A percentile compares a stretch with the other conserved stretches of the same genome.
These are phyloP conservation scores for Blastobotrys serpentis DNA, from an alignment of 1,139 yeast species.

Conservation along the genomic window DNA sequence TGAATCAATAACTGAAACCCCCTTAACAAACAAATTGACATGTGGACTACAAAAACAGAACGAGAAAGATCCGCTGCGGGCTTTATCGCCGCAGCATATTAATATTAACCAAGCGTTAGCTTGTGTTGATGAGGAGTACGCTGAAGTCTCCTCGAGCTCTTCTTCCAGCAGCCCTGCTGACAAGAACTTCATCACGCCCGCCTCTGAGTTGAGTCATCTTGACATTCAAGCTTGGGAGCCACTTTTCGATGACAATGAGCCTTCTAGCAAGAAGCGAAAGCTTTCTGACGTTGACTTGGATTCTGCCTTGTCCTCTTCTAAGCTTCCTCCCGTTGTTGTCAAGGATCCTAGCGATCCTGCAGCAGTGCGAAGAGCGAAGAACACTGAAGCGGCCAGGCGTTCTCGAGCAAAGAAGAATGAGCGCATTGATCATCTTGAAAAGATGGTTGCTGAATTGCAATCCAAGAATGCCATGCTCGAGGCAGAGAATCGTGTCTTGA, in stretches of 20 bases:
- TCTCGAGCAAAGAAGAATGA: conserved; percentile 92
- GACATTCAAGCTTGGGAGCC: conserved; percentile 8
- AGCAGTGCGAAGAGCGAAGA: conserved; percentile 83
- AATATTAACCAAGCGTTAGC: conserved; percentile 1
- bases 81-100: neutral
- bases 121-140: conserved; percentile 2
- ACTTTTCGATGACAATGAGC: neutral
- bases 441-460: conserved; percentile 63
- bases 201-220: neutral
- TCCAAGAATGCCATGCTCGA: conserved; percentile 55
- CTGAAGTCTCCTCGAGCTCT: neutral
- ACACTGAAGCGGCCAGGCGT: conserved; percentile 96
- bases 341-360: conserved; percentile 59
- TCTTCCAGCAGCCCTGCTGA: conserved; percentile 1
- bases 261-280: conserved; percentile 4
- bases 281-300: neutral
- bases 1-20: neutral
- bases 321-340: conserved; percentile 62
- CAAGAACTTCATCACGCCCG: conserved; percentile 1
- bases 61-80: neutral
- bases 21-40: neutral
- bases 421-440: conserved; percentile 81
- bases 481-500: conserved; percentile 43
- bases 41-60: neutral
- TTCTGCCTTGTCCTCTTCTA: conserved; percentile 42